Percentiles rank a stretch among this genome's conserved stretches.
These are phyloP conservation scores for Didymella arachidicola DNA, from an alignment of 2,329 filamentous ascomycete genomes.

Conservation along the genomic window DNA sequence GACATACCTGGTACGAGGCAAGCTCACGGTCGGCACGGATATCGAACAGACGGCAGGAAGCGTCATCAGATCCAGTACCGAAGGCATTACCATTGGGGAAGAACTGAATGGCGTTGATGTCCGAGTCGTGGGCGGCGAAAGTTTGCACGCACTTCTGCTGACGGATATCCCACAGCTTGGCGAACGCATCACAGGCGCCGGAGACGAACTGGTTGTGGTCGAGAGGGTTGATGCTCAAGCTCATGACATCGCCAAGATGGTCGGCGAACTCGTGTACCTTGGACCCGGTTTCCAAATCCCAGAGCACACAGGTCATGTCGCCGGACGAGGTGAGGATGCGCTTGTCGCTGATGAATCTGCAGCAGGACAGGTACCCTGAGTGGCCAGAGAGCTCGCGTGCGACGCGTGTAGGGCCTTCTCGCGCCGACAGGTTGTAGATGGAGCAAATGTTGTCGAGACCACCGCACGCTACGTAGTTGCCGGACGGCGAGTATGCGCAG, in stretches of 20 bases:
- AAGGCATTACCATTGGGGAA: slow-evolving; percentile 99
- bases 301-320: slow-evolving; percentile 99
- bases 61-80: slow-evolving; percentile 96
- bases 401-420: slow-evolving; percentile 96
- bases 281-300: slow-evolving; percentile 97
- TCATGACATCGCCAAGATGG: slow-evolving; percentile 98
- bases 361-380: slow-evolving; percentile 97
- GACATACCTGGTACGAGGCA: slow-evolving; percentile 64
- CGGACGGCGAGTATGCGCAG: slow-evolving; percentile 96
- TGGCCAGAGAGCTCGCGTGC: slow-evolving; percentile 95
- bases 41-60: slow-evolving; percentile 95
- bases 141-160: slow-evolving; percentile 98
- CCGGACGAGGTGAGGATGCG: slow-evolving; percentile 97
- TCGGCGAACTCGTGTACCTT: slow-evolving; percentile 98
- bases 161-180: slow-evolving; percentile 98
- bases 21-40: slow-evolving; percentile 90
- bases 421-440: slow-evolving; percentile 97
- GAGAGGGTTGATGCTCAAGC: slow-evolving; percentile 98
- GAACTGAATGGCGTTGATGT: slow-evolving; percentile 99
- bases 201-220: slow-evolving; percentile 99
- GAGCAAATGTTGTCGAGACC: slow-evolving; percentile 99
- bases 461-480: slow-evolving; percentile 98
- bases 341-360: slow-evolving; percentile 97
- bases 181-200: slow-evolving; percentile 98
- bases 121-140: slow-evolving; percentile 96